Base-by-base conservation (phyloP, 495 filamentous ascomycete species). In the Hypoxylon subgilvum region DNA sequence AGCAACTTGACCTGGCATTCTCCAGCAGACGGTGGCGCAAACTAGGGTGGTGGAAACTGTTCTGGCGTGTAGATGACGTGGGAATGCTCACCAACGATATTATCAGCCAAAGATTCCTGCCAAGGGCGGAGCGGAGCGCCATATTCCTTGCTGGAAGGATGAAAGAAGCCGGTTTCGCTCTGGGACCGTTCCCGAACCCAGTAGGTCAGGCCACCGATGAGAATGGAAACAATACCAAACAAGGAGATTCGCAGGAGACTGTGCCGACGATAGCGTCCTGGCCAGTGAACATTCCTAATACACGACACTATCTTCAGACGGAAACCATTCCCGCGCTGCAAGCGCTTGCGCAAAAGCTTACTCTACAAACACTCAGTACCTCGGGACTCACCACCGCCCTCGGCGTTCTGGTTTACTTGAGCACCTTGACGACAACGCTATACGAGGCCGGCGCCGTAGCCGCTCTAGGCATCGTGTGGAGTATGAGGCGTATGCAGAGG, bases 11-110 rank as follows among this genome's bases (percentile, higher is more conserved):
- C 49, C 69, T 76, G 25, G 91, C 88, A 3, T 93, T 96, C 62
- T 69, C 80, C 9, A 84, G 83, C 30, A 77, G 74, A 31, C 72
- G 80, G 19, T 97, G 93, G 93, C 77, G 79, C 2, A 86, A 84
- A 13, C 76, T 96, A 1, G 80, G 82, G 7, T 98, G 93, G 94
- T 97, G 90, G 89, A 96, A 95, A 68, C 83, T 98, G 9, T 86
- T 96, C 66, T 97, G 91, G 91, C 86, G 88, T 9, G 90, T 90
- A 38, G 94, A 97, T 69, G 93, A 97, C 61, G 91, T 98, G 31
- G 79, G 81, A 22, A 86, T 90, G 80, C 84, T 94, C 39, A 82
- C 88, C 1, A 84, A 85, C 2, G 88, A 95, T 54, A 84, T 96
- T 46, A 71, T 97, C 2, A 79, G 83, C 28, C 80, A 77, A 40